These are phyloP conservation scores for Wickerhamomyces sp. DNA, from an alignment of 1,139 yeast genomes.

Conservation along the genomic window DNA sequence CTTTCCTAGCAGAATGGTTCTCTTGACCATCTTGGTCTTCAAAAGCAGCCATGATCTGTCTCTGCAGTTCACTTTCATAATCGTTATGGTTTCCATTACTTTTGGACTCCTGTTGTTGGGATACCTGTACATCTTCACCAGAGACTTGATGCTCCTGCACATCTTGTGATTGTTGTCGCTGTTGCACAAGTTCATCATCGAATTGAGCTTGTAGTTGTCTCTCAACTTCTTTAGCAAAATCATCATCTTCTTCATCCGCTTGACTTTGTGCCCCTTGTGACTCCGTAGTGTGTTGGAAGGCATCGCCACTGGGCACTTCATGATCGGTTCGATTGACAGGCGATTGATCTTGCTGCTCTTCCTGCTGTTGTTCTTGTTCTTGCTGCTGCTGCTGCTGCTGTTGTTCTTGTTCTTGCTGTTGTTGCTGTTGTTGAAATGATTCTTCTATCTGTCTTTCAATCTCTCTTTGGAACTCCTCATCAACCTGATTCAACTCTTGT, in stretches of 20 bases:
- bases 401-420: not conserved
- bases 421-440: conserved; percentile 5
- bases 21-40: not conserved
- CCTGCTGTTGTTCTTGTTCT: not conserved
- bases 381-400: not conserved
- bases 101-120: not conserved
- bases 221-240: conserved; percentile 21
- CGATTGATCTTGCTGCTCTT: too few species aligned
- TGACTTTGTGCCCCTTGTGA: not conserved
- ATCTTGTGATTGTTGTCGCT: not conserved
- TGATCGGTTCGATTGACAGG: too few species aligned
- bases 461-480: conserved; percentile 10
- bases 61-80: conserved; percentile 13
- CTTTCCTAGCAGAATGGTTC: not conserved
- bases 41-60: conserved; percentile 15
- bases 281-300: too few species aligned
- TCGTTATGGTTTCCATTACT: conserved; percentile 6
- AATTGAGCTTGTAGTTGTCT: conserved; percentile 15
- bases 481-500: conserved; percentile 1
- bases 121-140: not conserved
- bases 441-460: conserved; percentile 13
- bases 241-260: conserved; percentile 13
- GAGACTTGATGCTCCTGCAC: conserved; percentile 3
- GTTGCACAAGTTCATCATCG: not conserved
- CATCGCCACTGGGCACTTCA: too few species aligned